Base-by-base conservation (phyloP, 345 rosid genomes). In the Sisymbrium altissimum region DNA sequence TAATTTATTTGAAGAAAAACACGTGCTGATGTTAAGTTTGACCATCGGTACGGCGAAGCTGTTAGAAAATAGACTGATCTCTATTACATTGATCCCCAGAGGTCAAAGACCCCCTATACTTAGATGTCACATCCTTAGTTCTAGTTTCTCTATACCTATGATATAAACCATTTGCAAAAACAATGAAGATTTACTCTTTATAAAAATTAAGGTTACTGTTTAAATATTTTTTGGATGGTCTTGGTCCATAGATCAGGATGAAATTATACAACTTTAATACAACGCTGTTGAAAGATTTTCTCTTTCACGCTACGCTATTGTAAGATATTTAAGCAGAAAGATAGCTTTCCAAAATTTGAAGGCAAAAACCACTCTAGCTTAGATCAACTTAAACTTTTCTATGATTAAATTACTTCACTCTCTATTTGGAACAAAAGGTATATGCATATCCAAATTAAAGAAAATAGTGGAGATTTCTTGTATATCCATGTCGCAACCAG, bases 41-140 rank as follows among this genome's bases (percentile, higher is more conserved):
- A 76, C 80, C 75, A 70, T 53, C 52, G 66, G 71, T 70, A 63
- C 59, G 30, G 6, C 39, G 75, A 68, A 55, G 75, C 17, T 50
- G 17, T 29, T 72, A 19, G 35, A 18, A 62, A 29, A 62, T 39
- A 52, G 7, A 63, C 62, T 25, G 41, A 27, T 60, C 29, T 14
- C 1, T 19, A 39, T 63, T 41, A 63, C 45, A 63, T 41, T 63
- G 80, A 77, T 64, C 66, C 60, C 71, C 75, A 70, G 45, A 57
- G 71, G 67, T 64, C 45, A 70, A 70, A 63, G 52, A 56, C 72
- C 52, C 61, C 36, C 80, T 21, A 73, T 64, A 70, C 66, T 52
- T 41, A 19, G 80, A 64, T 76, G 66, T 77, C 76, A 70, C 75
- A 52, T 32, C 32, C 36, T 38, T 29, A 7, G 35, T 45, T 68